Percentiles rank a stretch among this genome's conserved stretches.
These are phyloP conservation scores for Naganishia onofrii DNA, from an alignment of 768 basidiomycete species.

Conservation along the genomic window DNA sequence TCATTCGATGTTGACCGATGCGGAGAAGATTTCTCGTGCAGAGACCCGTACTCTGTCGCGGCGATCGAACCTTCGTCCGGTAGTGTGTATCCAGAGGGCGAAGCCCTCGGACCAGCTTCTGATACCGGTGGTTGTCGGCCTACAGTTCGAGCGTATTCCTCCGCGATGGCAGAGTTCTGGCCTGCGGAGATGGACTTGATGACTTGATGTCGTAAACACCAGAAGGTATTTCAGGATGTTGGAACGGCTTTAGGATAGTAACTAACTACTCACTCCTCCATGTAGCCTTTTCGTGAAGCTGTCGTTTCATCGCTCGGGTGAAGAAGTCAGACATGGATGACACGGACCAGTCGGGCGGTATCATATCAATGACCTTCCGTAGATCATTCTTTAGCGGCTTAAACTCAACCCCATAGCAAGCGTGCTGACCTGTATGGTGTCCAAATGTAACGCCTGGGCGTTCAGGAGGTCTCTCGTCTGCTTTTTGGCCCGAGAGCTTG, in stretches of 20 bases:
- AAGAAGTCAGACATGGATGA: constrained; percentile 71
- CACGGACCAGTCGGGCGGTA: constrained; percentile 76
- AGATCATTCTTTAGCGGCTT: not conserved
- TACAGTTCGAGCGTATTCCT: constrained; percentile 40
- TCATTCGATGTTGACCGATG: not conserved
- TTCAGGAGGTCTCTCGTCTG: constrained; percentile 70
- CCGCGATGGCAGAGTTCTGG: constrained; percentile 68
- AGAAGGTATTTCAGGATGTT: constrained; percentile 46
- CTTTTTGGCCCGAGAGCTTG: constrained; percentile 53
- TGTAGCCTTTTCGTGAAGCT: constrained; percentile 60
- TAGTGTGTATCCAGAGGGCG: constrained; percentile 2
- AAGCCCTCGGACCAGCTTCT: constrained; percentile 22
- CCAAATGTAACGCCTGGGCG: constrained; percentile 75
- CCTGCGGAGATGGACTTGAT: constrained; percentile 73
- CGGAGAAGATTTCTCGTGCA: constrained; percentile 33
- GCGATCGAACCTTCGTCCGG: constrained; percentile 51
- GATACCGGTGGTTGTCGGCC: constrained; percentile 36
- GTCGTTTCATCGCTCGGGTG: constrained; percentile 70
- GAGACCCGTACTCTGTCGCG: constrained; percentile 42
- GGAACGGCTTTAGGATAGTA: not conserved
- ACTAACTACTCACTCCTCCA: constrained; percentile 37
- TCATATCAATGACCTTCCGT: constrained; percentile 60
- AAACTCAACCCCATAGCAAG: not conserved
- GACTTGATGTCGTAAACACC: constrained; percentile 58
- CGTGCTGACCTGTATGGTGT: constrained; percentile 69